Base-by-base conservation (phyloP, 768 basidiomycete genomes). In the Tubosaeta sp. region DNA sequence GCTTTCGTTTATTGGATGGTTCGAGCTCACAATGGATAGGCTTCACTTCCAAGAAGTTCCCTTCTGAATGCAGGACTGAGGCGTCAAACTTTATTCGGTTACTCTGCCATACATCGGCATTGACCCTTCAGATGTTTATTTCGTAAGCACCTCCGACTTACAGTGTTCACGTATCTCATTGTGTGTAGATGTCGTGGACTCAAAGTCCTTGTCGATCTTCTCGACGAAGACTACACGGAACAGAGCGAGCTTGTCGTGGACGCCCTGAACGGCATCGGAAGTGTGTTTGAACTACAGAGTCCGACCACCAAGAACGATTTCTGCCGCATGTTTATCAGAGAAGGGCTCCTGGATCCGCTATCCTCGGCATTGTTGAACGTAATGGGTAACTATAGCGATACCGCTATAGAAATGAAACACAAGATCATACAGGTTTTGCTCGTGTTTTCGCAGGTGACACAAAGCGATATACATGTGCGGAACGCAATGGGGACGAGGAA, bases 81-180 rank as follows among this genome's bases (percentile, higher is more conserved):
- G 95, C 95, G 0, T 97, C 97, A 2, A 85, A 91, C 61, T 97
- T 98, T 69, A 91, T 99, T 48, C 85, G 91, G 26, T 72, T 95
- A 13, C 80, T 98, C 25, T 97, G 95, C 66, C 85, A 93, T 64
- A 89, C 93, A 0, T 97, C 95, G 2, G 86, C 93, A 11, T 71
- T 97, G 56, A 99, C 95, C 2, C 72, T 98, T 35, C 95, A 98
- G 65, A 98, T 97, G 95, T 97, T 98, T 72, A 97, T 98, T 56
- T 90, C 93, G 92, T 94, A 65, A 53, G 91, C 82, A 22, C n/a
- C n/a, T 32, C 48, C 26, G 6, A 35, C 14, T 12, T 12, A 43
- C 38, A 10, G 26, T 3, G 9, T 13, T 54, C 13, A 51, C 50
- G 13, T 12, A 19, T 48, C 47, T 53, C 43, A 55, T 13, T 11